Base-by-base conservation (phyloP, 805 yeast genomes). In the Scheffersomyces stipitis region DNA sequence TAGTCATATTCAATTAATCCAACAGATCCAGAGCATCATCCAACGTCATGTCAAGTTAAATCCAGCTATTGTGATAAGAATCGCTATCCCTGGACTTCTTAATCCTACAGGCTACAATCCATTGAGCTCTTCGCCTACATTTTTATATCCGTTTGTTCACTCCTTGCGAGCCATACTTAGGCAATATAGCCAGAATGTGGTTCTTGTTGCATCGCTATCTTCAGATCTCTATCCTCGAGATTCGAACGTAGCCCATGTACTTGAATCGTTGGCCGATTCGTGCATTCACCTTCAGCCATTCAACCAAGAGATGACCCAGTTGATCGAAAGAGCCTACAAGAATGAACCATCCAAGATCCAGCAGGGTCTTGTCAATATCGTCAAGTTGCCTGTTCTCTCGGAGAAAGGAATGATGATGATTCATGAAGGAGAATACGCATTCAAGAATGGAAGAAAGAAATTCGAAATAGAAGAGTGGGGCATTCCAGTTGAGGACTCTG, bases 381-480 rank as follows among this genome's bases (percentile, higher is more conserved):
- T 75, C 38, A 86, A 86, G 49, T 52, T 90, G 6, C 93, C 96
- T 0, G 69, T 76, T 1, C 62, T 87, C 24, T 78, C 87, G 37
- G 89, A 82, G 32, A 58, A 80, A 15, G 98, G 99, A 1, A 70
- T 78, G 49, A 90, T 89, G 96, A 77, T 78, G 45, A 75, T 79
- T 1, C 76, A 80, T 38, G 70, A 71, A 40, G 82, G 85, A 41
- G 97, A 90, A 60, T 83, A 77, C 58, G 88, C 96, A 4, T 91
- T 90, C 64, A 81, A 82, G 54, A 86, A 88, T 46, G 91, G 96
- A 10, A 75, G 85, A 44, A 79, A 80, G 58, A 80, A 76, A 50
- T 88, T 91, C 55, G 96, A 86, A 52, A 83, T 93, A 36, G 91
- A 86, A 47, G 87, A 82, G 52, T 93, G 96, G 96, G 87, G 96